phyloP scores from a whole-genome alignment of 2,329 filamentous ascomycete species.

The Alternaria consortialis region DNA sequence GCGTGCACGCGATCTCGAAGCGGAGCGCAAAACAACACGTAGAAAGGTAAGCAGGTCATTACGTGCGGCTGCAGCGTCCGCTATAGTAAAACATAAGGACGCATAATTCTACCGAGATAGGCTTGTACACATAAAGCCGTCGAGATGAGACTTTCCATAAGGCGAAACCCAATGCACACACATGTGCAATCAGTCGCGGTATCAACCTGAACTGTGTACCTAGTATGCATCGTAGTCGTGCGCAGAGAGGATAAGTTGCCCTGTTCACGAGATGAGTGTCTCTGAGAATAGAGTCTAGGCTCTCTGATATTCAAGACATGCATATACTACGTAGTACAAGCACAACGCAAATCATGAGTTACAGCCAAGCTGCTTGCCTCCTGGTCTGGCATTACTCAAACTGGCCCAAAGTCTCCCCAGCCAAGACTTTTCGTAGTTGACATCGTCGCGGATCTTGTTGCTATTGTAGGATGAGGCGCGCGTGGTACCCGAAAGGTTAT shows the following conservation, averaged over 20 bases:
- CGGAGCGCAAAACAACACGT: conserved; percentile 2
- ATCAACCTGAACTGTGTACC: conserved; percentile 50
- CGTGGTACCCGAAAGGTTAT: conserved; percentile 11
- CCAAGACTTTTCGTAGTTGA: conserved; percentile 2
- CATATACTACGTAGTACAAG: not conserved
- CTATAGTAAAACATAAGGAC: not conserved
- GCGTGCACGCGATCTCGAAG: not conserved
- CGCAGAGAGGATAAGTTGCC: conserved; percentile 35
- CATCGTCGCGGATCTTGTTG: conserved; percentile 4
- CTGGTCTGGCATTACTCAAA: conserved; percentile 4
- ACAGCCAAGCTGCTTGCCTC: not conserved
- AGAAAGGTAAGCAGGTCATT: not conserved
- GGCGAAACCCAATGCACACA: conserved; percentile 2
- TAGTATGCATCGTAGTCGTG: conserved; percentile 51
- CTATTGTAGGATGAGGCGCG: conserved; percentile 12
- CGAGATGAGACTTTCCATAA: conserved; percentile 23
- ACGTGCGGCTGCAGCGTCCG: not conserved
- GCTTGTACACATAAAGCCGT: not conserved
- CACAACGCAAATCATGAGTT: conserved; percentile 1
- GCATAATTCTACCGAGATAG: conserved; percentile 13
- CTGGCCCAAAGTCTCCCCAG: conserved; percentile 2
- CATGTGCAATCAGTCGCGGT: conserved; percentile 50
- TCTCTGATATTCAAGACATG: not conserved
- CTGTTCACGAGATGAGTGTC: not conserved
- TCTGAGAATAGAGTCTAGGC: not conserved